Base-by-base conservation (phyloP, 1,284 basidiomycete species). In the Malassezia sp. region DNA sequence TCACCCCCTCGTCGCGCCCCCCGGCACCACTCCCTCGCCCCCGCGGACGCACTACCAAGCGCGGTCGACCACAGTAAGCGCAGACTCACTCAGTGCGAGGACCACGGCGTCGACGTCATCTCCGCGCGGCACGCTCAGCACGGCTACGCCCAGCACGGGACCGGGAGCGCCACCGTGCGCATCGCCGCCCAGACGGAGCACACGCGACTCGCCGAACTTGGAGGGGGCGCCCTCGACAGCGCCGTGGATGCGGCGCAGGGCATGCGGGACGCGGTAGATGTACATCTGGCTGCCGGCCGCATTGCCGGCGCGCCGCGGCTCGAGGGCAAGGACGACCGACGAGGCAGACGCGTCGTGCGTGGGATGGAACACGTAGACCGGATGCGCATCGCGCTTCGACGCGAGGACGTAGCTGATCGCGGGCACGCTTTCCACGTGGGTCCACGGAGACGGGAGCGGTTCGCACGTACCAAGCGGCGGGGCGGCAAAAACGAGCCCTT, bases 321-420 rank as follows among this genome's bases (percentile, higher is more conserved):
- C 35, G 21, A 39, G 38, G 11, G 46, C 35, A 17, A 57, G 21
- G 7, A 38, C 29, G 6, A 31, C 21, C 5, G 32, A 15, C 7
- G 32, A 5, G 12, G n/a, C n/a, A 1, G 30, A n/a, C n/a, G n/a
- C n/a, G n/a, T n/a, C 15, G 20, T 17, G 15, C 0, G 27, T 8
- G 31, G 15, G 12, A 14, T 33, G 38, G 23, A 31, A 22, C 17
- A 59, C 31, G 31, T 61, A 56, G n/a, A 65, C 54, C 5, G 57
- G 57, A 31, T 60, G 57, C 24, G 61, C 61, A 40, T 67, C 64
- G 1, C 57, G 49, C 71, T 97, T 97, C 4, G 87, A 90, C 1
- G 88, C 87, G 23, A 97, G 76, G 15, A 96, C 91, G 65, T 95
- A 97, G 1, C 85, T 78, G 4, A 97, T 77, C 0, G 89, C 91